Base-by-base conservation (phyloP, 1,139 yeast species). In the Zygoascus hellenicus region DNA sequence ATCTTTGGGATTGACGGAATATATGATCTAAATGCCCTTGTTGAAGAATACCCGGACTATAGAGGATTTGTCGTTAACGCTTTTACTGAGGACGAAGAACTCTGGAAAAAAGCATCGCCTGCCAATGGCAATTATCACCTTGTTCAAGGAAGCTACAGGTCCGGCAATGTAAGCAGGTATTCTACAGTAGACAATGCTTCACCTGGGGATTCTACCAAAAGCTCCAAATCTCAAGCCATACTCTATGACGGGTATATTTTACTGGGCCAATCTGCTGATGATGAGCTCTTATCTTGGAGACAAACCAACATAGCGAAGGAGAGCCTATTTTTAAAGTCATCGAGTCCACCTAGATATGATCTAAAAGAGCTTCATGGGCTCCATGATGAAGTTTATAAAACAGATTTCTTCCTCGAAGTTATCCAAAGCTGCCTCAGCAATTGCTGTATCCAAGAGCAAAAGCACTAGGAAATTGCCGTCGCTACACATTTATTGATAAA, bases 1-100 rank as follows among this genome's bases (percentile, higher is more conserved):
- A 55, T 67, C 1, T 55, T 73, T 10, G 64, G 74, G 19, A 59
- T 77, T 3, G 83, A 78, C 53, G 83, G 83, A 0, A 77, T 80
- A 39, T 77, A 72, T 57, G 72, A 76, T 52, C 60, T 78, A 4
- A 54, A 49, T 1, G 62, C 60, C 1, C 60, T 78, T 46, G 55
- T 72, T 1, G 57, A 56, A 1, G 82, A 76, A 54, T 73, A 77
- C 51, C 74, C 77, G 0, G 53, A 53, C 0, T 78, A 78, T 55
- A 49, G 51, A 1, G 61, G 55, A 3, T 76, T 77, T 56, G 74
- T 78, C 3, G 48, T 54, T 1, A 70, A 66, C 14, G 80, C 81
- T 1, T 77, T 77, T 50, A 70, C 71, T 4, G 54, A 49, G 0
- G 62, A 59, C 26, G 47, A 53, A 15, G 57, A 58, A 2, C 58